Conservation (phyloP, 768 basidiomycete species). For the Cystoderma amianthinum region DNA sequence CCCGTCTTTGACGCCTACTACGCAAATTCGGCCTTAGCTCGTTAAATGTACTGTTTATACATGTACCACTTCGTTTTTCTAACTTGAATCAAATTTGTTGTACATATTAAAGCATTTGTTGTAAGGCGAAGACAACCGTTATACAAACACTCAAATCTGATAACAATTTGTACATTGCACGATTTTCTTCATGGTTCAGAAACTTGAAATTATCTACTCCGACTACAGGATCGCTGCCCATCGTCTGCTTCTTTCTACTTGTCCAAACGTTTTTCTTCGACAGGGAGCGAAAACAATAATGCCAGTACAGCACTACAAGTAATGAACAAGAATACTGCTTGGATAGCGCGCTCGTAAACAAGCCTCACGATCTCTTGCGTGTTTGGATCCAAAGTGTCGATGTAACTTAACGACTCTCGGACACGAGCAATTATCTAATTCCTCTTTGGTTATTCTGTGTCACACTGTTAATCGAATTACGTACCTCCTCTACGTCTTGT, state of each 20-base stretch:
- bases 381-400: conserved; percentile 32
- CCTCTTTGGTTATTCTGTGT: background rate
- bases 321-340: conserved; percentile 40
- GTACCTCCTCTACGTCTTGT: conserved; percentile 44
- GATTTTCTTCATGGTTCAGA: too few species aligned
- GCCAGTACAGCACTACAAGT: conserved; percentile 31
- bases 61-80: too few species aligned
- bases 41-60: too few species aligned
- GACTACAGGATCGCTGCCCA: too few species aligned
- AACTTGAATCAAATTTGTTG: too few species aligned
- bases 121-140: too few species aligned
- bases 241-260: too few species aligned
- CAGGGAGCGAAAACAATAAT: conserved; percentile 39
- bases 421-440: conserved; percentile 40
- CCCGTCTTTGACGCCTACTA: conserved; percentile 26
- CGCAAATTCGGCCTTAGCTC: too few species aligned
- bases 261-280: conserved; percentile 40
- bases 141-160: too few species aligned
- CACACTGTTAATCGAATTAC: conserved; percentile 10
- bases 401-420: conserved; percentile 40
- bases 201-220: too few species aligned
- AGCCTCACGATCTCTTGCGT: conserved; percentile 27
- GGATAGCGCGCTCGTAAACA: conserved; percentile 39
- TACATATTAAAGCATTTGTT: too few species aligned
- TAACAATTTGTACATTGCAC: too few species aligned